Conservation (phyloP, 1,139 yeast genomes). For the Yamadazyma blattariae region DNA sequence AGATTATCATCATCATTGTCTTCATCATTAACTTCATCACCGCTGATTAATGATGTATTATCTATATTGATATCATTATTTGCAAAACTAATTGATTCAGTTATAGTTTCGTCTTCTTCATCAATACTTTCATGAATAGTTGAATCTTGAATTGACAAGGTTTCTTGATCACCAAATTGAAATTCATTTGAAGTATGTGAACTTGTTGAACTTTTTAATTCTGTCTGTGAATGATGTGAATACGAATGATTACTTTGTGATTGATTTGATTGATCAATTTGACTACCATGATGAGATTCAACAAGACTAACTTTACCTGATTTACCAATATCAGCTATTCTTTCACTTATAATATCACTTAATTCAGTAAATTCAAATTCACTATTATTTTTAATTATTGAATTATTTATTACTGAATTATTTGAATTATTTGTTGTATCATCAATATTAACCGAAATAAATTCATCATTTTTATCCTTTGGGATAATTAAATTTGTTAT, state of each 20-base stretch:
- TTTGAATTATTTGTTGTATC: conserved; percentile 13
- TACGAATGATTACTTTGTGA: no score
- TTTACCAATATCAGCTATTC: conserved; percentile 31
- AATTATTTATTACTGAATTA: no score
- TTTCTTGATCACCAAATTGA: not conserved
- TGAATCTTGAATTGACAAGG: conserved; percentile 1
- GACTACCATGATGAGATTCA: not conserved
- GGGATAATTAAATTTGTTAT: no score
- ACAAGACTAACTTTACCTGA: conserved; percentile 11
- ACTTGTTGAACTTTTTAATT: no score
- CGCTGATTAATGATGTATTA: conserved; percentile 1
- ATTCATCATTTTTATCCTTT: conserved; percentile 10
- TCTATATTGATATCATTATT: not conserved
- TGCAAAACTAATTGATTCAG: conserved; percentile 1
- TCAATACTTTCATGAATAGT: conserved; percentile 4
- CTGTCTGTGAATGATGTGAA: no score
- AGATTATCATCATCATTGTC: no score
- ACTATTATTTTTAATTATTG: not conserved
- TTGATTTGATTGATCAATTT: no score
- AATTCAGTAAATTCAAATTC: conserved; percentile 13
- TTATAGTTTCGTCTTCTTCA: conserved; percentile 1
- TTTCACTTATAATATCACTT: conserved; percentile 24
- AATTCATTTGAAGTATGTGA: not conserved
- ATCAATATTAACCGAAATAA: conserved; percentile 22
- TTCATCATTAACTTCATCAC: no score